Evolutionary conservation across 345 rosid genomes (phyloP).

Genomic region (Mercurialis annua): DNA sequence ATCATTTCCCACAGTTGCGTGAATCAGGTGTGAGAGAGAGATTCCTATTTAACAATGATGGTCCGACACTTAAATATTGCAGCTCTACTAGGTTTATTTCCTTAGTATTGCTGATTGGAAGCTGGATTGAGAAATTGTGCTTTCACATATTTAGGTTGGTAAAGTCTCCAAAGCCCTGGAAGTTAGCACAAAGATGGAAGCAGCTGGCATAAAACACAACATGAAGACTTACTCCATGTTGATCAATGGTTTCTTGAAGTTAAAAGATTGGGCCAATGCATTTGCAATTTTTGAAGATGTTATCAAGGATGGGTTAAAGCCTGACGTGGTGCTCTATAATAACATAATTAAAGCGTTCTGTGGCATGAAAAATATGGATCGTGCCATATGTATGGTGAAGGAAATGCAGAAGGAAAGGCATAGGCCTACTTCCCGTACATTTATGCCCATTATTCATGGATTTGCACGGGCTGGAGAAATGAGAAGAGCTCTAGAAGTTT

Average conservation of each 20-base stretch:
- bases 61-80: no score
- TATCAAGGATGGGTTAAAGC: conserved; percentile 66
- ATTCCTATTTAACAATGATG: neutral
- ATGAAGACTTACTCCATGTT: conserved; percentile 94
- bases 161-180: conserved; percentile 85
- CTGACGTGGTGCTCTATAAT: conserved; percentile 85
- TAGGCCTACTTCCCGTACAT: conserved; percentile 76
- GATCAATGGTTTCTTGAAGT: conserved; percentile 81
- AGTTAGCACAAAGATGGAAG: conserved; percentile 73
- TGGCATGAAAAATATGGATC: conserved; percentile 96
- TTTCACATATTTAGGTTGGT: conserved; percentile 51
- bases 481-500: conserved; percentile 71
- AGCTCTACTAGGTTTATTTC: no score
- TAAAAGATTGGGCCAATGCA: conserved; percentile 95
- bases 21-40: neutral
- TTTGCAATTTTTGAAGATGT: conserved; percentile 88
- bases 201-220: conserved; percentile 73
- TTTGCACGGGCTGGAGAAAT: conserved; percentile 81
- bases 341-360: conserved; percentile 83
- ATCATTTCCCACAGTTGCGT: neutral
- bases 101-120: neutral
- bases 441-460: conserved; percentile 87
- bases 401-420: conserved; percentile 86
- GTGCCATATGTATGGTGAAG: conserved; percentile 76
- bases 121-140: neutral